Base-by-base conservation (phyloP, 768 basidiomycete genomes). In the Crepidotus variabilis region DNA sequence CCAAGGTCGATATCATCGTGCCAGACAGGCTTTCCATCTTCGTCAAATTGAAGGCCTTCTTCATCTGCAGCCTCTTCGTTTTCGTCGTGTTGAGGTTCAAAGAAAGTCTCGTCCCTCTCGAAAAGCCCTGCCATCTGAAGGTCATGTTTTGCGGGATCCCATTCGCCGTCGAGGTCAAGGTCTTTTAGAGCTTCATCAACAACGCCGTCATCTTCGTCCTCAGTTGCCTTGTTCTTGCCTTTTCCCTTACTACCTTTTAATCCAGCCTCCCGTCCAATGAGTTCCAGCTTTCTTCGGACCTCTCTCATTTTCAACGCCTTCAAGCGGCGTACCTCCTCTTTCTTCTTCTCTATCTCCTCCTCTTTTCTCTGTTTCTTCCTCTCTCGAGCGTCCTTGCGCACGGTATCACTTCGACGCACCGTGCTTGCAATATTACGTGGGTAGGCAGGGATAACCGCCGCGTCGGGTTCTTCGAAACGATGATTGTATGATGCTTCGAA, bases 401-500 rank as follows among this genome's bases (percentile, higher is more conserved):
- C 82, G 0, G 86, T 86, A 63, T 93, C 89, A 61, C 81, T 77
- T 47, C 92, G 81, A 16, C 90, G 85, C 47, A 88, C 84, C 55
- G 78, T 69, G 50, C 85, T 79, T 53, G 80, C 65, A 20, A 90
- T 65, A 64, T 80, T 78, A 59, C 97, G 91, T 2, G 96, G 93
- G 71, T 90, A 90, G 0, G 90, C 76, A 78, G 62, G 61, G 24
- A 65, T 68, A 8, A 35, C 57, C 11, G 57, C 55, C 22, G 85
- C 93, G 64, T 65, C 93, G 84, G 92, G 90, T 71, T 99, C 96
- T 70, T 99, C 96, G 69, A 93, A 99, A 52, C 97, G 86, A 75
- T 97, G 97, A 71, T 98, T 98, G 74, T 98, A 99, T 14, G 90
- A 90, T n/a, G 84, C 85, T 73, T 99, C 97, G 61, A 98, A 99